These are phyloP conservation scores for Nicotiana undulata DNA, from an alignment of 257 asterid species.

Conservation along the genomic window DNA sequence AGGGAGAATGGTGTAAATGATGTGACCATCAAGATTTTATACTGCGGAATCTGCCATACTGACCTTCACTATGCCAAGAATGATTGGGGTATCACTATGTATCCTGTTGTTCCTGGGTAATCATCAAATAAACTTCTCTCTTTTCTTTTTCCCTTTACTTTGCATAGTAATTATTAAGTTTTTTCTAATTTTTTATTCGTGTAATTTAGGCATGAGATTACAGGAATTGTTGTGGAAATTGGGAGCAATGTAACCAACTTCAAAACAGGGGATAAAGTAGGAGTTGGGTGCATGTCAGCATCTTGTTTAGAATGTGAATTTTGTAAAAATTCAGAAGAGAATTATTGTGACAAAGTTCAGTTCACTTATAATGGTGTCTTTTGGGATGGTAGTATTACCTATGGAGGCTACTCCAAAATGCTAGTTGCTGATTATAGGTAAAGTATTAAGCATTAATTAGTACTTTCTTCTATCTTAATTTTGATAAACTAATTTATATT, in stretches of 20 bases:
- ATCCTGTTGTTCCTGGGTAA: slow-evolving; percentile 46
- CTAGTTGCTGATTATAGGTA: slow-evolving; percentile 63
- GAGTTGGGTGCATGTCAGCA: slow-evolving; percentile 86
- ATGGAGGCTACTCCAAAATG: slow-evolving; percentile 80
- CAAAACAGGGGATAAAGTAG: slow-evolving; percentile 67
- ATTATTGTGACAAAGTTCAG: slow-evolving; percentile 68
- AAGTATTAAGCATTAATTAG: background rate
- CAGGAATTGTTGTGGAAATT: slow-evolving; percentile 61
- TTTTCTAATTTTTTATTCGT: background rate
- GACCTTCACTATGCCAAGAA: slow-evolving; percentile 34
- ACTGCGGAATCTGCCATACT: slow-evolving; percentile 46
- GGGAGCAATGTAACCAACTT: slow-evolving; percentile 66
- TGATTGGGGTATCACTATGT: slow-evolving; percentile 43
- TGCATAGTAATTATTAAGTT: background rate
- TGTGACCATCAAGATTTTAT: slow-evolving; percentile 31
- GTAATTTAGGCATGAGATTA: slow-evolving; percentile 64
- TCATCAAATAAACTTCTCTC: background rate
- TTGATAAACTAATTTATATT: background rate
- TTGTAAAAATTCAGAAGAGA: slow-evolving; percentile 57
- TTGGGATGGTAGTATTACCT: slow-evolving; percentile 89
- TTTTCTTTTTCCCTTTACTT: background rate
- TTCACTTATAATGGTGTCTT: slow-evolving; percentile 70
- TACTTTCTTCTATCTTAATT: background rate
- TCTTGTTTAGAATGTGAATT: slow-evolving; percentile 67
- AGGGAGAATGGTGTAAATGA: slow-evolving; percentile 40